phyloP scores from a whole-genome alignment of 2,329 filamentous ascomycete genomes.

The Didymella lethalis region DNA sequence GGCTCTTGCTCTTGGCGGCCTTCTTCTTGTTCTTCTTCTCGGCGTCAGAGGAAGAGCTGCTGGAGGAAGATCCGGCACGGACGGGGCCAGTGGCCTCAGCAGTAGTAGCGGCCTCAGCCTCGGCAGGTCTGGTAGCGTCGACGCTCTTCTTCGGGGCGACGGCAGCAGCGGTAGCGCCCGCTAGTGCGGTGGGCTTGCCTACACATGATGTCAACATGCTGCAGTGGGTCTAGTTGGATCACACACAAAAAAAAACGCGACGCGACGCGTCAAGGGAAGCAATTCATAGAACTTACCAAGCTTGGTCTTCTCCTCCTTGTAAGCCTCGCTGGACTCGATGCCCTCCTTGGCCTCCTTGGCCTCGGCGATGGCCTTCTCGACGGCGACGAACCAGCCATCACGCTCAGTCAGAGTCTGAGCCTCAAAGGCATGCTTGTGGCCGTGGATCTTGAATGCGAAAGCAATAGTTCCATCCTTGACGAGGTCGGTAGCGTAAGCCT shows the following conservation, averaged over 20 bases:
- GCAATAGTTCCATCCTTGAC: constrained; percentile 78
- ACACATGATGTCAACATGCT: constrained; percentile 47
- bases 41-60: constrained; percentile 55
- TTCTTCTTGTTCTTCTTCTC: constrained; percentile 57
- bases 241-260: constrained; percentile 15
- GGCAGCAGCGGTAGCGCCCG: constrained; percentile 51
- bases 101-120: constrained; percentile 37
- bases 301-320: constrained; percentile 85
- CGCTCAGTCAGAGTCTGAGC: constrained; percentile 64
- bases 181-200: constrained; percentile 53
- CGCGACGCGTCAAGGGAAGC: constrained; percentile 31
- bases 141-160: constrained; percentile 58
- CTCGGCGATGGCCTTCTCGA: constrained; percentile 67
- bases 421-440: constrained; percentile 95
- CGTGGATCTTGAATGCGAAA: constrained; percentile 84
- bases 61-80: constrained; percentile 51
- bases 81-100: constrained; percentile 38
- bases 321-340: constrained; percentile 80
- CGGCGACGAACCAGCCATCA: constrained; percentile 87
- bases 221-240: constrained; percentile 46
- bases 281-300: constrained; percentile 59
- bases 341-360: constrained; percentile 80
- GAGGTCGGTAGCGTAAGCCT: constrained; percentile 75
- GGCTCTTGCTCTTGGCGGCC: constrained; percentile 64
- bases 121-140: constrained; percentile 53